Percentiles rank a stretch among this genome's conserved stretches.
phyloP scores from a whole-genome alignment of 2,329 filamentous ascomycete genomes.

The Fusarium brevicatenulatum region DNA sequence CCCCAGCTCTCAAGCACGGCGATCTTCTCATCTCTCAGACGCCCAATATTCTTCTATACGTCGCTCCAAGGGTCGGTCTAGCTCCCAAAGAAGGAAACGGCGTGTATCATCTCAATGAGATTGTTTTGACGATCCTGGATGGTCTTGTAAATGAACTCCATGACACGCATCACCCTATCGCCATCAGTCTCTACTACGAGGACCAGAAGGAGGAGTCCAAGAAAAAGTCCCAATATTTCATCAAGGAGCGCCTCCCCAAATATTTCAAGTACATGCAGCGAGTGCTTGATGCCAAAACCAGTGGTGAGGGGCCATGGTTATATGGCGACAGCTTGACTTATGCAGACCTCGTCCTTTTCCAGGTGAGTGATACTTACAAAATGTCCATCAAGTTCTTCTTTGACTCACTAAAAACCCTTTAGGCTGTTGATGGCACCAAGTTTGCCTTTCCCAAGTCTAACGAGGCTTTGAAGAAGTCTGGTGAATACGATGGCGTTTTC shows the following conservation, averaged over 20 bases:
- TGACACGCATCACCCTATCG: conserved; percentile 79
- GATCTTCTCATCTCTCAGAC: conserved; percentile 74
- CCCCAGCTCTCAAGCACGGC: conserved; percentile 73
- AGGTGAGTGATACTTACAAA: conserved; percentile 56
- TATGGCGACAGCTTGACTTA: conserved; percentile 73
- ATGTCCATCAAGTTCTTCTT: accelerated
- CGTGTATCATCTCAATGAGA: conserved; percentile 68
- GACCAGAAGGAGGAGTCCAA: conserved; percentile 77
- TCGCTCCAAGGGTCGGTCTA: conserved; percentile 70
- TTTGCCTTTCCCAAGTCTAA: conserved; percentile 78
- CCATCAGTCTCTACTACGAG: conserved; percentile 71
- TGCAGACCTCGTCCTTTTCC: conserved; percentile 79
- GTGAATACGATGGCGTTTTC: conserved; percentile 71
- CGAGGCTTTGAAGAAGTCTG: conserved; percentile 61
- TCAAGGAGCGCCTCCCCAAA: conserved; percentile 73
- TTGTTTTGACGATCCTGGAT: conserved; percentile 77
- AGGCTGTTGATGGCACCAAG: conserved; percentile 63
- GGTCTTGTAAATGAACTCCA: conserved; percentile 76
- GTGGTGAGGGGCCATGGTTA: conserved; percentile 70
- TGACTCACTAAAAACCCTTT: conserved; percentile 47
- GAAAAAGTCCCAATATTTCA: conserved; percentile 66
- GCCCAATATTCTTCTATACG: conserved; percentile 77
- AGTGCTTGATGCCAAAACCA: conserved; percentile 65
- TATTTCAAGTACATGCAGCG: conserved; percentile 77
- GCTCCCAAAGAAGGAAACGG: conserved; percentile 55